Percentiles rank a stretch among this genome's conserved stretches.
Conservation (phyloP, 2,329 filamentous ascomycete species). For the Diaporthe velutina region DNA sequence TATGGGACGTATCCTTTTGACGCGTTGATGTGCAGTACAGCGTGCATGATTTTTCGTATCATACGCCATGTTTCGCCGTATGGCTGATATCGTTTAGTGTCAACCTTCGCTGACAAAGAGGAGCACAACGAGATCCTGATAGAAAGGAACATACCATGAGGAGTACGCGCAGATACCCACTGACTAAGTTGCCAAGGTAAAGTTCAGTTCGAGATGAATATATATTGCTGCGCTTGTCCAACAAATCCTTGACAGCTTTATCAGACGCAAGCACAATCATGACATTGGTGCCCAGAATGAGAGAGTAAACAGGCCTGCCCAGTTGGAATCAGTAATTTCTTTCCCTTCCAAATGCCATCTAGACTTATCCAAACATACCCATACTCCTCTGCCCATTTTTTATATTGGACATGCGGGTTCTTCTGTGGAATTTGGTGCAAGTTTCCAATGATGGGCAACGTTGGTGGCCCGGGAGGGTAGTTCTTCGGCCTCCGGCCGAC, state of each 20-base stretch:
- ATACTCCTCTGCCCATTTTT: constrained; percentile 66
- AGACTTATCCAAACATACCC: constrained; percentile 37
- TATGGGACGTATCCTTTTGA: constrained; percentile 65
- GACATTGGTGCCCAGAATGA: constrained; percentile 62
- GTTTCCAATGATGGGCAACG: constrained; percentile 64
- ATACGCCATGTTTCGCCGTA: constrained; percentile 53
- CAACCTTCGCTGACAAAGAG: background rate
- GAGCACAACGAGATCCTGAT: too few relatives aligned
- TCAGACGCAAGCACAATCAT: constrained; percentile 62
- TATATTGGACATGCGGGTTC: constrained; percentile 59
- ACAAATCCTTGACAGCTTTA: constrained; percentile 61
- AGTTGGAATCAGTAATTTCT: constrained; percentile 37
- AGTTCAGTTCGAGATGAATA: constrained; percentile 59
- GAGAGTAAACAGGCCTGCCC: constrained; percentile 61
- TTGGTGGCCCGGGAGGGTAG: constrained; percentile 64
- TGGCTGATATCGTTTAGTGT: constrained; percentile 40
- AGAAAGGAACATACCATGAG: constrained; percentile 22
- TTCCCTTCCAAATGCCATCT: too few relatives aligned
- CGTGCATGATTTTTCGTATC: constrained; percentile 56
- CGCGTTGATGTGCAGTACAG: constrained; percentile 59
- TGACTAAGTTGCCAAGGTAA: constrained; percentile 17
- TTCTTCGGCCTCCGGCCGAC: constrained; percentile 48
- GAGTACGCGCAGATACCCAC: constrained; percentile 7
- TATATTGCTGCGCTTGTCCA: constrained; percentile 63
- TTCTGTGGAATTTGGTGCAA: constrained; percentile 61